Evolutionary conservation across 1,284 basidiomycete species (phyloP).

Genomic region (Pterula multifida): DNA sequence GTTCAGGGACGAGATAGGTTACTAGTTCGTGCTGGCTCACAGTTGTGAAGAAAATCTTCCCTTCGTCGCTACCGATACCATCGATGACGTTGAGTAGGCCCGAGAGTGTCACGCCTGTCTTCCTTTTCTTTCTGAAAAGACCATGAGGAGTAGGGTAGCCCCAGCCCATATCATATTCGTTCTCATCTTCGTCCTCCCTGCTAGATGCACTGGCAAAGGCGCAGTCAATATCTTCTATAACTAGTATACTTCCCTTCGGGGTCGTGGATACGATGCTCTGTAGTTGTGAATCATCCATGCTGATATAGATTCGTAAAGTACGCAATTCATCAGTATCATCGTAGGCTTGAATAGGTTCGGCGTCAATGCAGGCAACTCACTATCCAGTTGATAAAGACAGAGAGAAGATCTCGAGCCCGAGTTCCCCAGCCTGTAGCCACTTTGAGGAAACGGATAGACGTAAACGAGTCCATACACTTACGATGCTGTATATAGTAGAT

Average conservation of each 20-base stretch:
- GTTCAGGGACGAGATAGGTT: no score
- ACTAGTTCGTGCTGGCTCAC: no score
- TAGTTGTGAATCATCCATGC: no score
- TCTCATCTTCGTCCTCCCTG: neutral
- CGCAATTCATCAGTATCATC: no score
- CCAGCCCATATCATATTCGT: neutral
- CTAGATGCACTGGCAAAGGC: conserved; percentile 30
- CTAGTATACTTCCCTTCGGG: conserved; percentile 37
- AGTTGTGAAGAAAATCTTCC: conserved; percentile 43
- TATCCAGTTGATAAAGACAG: conserved; percentile 37
- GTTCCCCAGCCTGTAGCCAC: conserved; percentile 28
- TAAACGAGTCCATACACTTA: no score
- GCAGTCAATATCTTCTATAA: conserved; percentile 47
- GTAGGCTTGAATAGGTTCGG: neutral
- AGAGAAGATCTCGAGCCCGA: conserved; percentile 46
- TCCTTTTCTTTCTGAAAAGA: neutral
- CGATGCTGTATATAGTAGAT: conserved; percentile 48
- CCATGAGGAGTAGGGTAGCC: neutral
- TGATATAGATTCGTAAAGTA: no score
- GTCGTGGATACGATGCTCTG: conserved; percentile 29
- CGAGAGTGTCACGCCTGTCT: neutral
- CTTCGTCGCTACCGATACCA: conserved; percentile 43
- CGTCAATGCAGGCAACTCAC: conserved; percentile 22
- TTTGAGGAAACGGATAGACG: no score
- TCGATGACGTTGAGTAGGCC: conserved; percentile 25